Evolutionary conservation across 1,139 yeast genomes (phyloP).

Genomic region (Kodamaea anthophila): DNA sequence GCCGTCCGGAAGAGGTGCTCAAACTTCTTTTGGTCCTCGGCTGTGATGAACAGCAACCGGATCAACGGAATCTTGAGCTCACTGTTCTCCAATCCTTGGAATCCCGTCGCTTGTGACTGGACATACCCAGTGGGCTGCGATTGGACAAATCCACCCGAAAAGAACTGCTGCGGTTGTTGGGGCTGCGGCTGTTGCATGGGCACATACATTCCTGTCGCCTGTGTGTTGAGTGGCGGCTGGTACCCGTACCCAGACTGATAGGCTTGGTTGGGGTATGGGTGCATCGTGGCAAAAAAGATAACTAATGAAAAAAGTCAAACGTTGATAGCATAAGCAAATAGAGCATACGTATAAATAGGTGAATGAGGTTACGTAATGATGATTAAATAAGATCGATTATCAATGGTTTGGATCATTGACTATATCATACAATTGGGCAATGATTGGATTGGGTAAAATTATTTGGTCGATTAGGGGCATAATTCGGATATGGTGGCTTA

Average conservation of each 20-base stretch:
- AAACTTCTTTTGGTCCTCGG: constrained; percentile 79
- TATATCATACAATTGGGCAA: too few relatives aligned
- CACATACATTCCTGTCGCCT: constrained; percentile 18
- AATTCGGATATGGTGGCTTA: too few relatives aligned
- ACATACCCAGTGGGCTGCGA: constrained; percentile 30
- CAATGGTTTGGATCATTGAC: too few relatives aligned
- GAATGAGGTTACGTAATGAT: too few relatives aligned
- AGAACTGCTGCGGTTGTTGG: constrained; percentile 7
- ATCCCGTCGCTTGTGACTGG: constrained; percentile 36
- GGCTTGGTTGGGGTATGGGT: too few relatives aligned
- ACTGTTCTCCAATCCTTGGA: constrained; percentile 24
- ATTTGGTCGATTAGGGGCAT: too few relatives aligned
- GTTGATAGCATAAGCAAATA: too few relatives aligned
- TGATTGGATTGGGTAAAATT: too few relatives aligned
- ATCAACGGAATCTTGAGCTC: constrained; percentile 55
- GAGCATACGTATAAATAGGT: too few relatives aligned
- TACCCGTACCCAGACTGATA: constrained; percentile 21
- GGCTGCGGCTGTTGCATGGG: constrained; percentile 22
- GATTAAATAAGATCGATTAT: too few relatives aligned
- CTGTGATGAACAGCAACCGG: constrained; percentile 77
- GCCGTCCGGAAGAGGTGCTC: constrained; percentile 76
- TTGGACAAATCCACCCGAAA: constrained; percentile 11
- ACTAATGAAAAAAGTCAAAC: too few relatives aligned
- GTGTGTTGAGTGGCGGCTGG: constrained; percentile 14
- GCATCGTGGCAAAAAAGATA: too few relatives aligned